These are phyloP conservation scores for Polytrichum formosum DNA, from an alignment of 225 moss, liverwort and hornwort genomes.

Conservation along the genomic window DNA sequence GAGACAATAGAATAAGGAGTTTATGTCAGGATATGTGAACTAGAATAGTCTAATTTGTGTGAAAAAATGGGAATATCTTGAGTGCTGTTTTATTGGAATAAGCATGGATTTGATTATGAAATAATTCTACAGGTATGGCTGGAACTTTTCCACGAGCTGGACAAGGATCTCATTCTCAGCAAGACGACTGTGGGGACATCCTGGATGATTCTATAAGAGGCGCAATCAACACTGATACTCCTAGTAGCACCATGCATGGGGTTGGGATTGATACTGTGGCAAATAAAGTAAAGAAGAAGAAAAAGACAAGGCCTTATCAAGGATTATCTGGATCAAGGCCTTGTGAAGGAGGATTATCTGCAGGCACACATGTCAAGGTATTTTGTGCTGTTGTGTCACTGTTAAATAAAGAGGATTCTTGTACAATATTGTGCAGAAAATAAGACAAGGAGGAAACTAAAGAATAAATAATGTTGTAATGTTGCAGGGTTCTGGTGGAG, in stretches of 20 bases:
- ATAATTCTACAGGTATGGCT: slow-evolving; percentile 19
- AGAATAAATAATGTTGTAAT: slow-evolving; percentile 4
- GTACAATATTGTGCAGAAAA: background rate
- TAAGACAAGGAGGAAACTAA: slow-evolving; percentile 1
- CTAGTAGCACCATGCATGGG: slow-evolving; percentile 35
- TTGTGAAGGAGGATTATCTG: slow-evolving; percentile 44
- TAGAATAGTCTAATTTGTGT: too few species aligned
- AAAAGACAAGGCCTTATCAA: slow-evolving; percentile 62
- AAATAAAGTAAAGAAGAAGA: slow-evolving; percentile 72
- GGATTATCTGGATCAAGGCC: slow-evolving; percentile 34
- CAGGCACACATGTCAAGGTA: slow-evolving; percentile 27
- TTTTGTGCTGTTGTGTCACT: background rate
- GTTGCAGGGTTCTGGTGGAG: slow-evolving; percentile 25
- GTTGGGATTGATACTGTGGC: slow-evolving; percentile 26
- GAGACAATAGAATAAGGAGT: too few species aligned
- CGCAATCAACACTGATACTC: slow-evolving; percentile 15
- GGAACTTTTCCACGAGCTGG: slow-evolving; percentile 28
- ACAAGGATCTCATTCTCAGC: slow-evolving; percentile 22
- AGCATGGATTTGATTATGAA: too few species aligned
- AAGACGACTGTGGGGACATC: slow-evolving; percentile 18
- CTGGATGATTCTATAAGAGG: slow-evolving; percentile 23
- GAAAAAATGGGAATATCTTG: too few species aligned
- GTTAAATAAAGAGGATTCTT: background rate
- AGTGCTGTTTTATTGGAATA: too few species aligned
- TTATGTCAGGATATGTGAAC: too few species aligned